Evolutionary conservation across 768 basidiomycete genomes (phyloP), one percentile per base, ranked within the genome.

Genomic region (Lactarius vividus): DNA sequence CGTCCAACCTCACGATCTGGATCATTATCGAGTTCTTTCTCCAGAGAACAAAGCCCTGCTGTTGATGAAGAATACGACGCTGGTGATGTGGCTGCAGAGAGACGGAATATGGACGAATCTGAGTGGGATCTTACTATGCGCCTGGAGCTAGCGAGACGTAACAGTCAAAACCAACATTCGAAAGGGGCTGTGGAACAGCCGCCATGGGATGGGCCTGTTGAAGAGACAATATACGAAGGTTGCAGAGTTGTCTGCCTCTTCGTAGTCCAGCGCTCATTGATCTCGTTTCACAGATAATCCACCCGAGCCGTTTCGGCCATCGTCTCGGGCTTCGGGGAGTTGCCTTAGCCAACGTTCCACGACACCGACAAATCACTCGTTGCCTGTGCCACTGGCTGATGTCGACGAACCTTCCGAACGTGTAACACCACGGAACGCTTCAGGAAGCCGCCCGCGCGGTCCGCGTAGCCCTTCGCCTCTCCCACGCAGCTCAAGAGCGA

Each of bases 211-310:
- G 76, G 72, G 33, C 80, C 84, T 3, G 73, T 82, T 18, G 87
- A 88, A 69, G 84, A 84, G 33, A 89, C 86, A 2, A 91, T 93
- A 69, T 90, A 89, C 70, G 91, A 93, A 85, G 90, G 91, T 87
- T 71, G 31, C 80, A 66, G 13, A 15, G 49, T 26, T 39, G 59
- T 62, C 69, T 70, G 52, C 55, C 29, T 46, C 42, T 6, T 39
- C 60, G 23, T 31, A 52, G 42, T 31, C 55, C 53, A 26, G 26
- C 66, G 33, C 33, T 28, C 52, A 23, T 16, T 63, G 70, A 54
- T 64, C 28, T 59, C 59, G 33, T 49, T 52, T 59, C 23, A 29
- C 62, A 91, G 88, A 91, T 73, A 85, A 84, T 53, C 87, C 83
- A 42, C 86, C 87, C 11, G 77, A 75, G 57, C 78, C 82, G 39